A percentile compares a stretch with the other conserved stretches of the same genome.
Evolutionary conservation across 2,329 filamentous ascomycete species (phyloP).

Genomic region (Cladophialophora immunda): DNA sequence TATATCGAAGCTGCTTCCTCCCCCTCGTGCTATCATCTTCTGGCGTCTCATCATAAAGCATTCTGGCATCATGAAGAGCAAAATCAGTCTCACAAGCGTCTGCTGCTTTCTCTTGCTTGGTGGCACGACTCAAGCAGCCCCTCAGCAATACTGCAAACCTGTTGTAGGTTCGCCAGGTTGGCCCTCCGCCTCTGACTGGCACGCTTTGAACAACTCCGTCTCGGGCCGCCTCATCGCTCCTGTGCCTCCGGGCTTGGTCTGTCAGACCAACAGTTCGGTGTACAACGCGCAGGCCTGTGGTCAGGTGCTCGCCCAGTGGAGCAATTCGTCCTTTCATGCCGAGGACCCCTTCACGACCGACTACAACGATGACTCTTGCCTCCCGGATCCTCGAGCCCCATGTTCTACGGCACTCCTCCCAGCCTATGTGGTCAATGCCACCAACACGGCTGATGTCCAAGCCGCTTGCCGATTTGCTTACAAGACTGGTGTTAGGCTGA

Average conservation of each 20-base stretch:
- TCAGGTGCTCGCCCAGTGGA: conserved; percentile 45
- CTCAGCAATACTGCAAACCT: conserved; percentile 38
- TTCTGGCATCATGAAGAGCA: conserved; percentile 9
- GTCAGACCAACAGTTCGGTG: conserved; percentile 49
- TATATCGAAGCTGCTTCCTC: background rate
- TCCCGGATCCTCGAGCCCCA: conserved; percentile 47
- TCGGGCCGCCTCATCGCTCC: conserved; percentile 48
- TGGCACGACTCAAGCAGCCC: conserved; percentile 4
- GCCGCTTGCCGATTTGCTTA: conserved; percentile 50
- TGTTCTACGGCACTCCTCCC: conserved; percentile 47
- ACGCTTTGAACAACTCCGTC: conserved; percentile 48
- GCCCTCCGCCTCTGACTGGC: conserved; percentile 49
- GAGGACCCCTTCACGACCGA: conserved; percentile 52
- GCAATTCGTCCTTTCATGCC: conserved; percentile 50
- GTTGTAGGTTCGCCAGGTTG: conserved; percentile 42
- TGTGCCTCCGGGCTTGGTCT: conserved; percentile 56
- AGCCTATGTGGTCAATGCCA: conserved; percentile 49
- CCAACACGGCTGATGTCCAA: conserved; percentile 46
- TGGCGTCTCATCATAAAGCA: background rate
- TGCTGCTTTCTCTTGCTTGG: conserved; percentile 9
- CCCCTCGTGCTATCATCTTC: background rate
- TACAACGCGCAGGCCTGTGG: conserved; percentile 48
- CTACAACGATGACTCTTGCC: conserved; percentile 61
- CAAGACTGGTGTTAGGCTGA: conserved; percentile 51
- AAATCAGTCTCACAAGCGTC: background rate